Evolutionary conservation across 139 green algal species (phyloP), one percentile per base, ranked within the genome.

Genomic region (Chlorella ohadii): DNA sequence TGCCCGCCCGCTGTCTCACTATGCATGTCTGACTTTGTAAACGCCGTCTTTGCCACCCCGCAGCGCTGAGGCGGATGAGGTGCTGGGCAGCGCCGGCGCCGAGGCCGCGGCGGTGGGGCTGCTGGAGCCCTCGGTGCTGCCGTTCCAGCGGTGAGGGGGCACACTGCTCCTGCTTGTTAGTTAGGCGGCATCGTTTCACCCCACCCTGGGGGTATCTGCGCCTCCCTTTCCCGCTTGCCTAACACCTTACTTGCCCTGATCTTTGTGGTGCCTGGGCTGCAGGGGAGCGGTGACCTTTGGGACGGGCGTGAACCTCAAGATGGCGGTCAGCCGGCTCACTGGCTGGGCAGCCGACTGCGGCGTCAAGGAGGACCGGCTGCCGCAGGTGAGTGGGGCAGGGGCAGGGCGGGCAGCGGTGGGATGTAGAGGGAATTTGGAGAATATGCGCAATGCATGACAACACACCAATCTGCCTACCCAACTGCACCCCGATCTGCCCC

Each of bases 281-380:
- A 63, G 88, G 3, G 93, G 92, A 1, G 71, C 91, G 72, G 86
- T 97, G 27, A 95, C 88, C 5, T 97, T 95, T 78, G 88, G 89
- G 31, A 89, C 88, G 51, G 94, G 94, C 56, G 92, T 97, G 79
- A 81, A 86, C 25, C 84, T 97, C 13, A 96, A 96, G 89, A 92
- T 96, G 92, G 89, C 90, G 6, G 88, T 92, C n/a, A 89, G 87
- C 78, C 68, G 72, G 11, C 86, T 89, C 72, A 78, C 75, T 15
- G 55, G 86, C 55, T 92, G 89, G 89, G 85, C 87, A 0, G 66
- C 83, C 38, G 89, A 92, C 57, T 83, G 72, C 9, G 89, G 87
- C 22, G 36, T 92, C 4, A 82, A 66, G 59, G 80, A 87, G 84
- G 84, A 76, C 19, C 59, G 41, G 2, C 77, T 82, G 77, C 77